These are phyloP conservation scores for Trichophyton simii DNA, from an alignment of 2,329 filamentous ascomycete genomes.

Conservation along the genomic window DNA sequence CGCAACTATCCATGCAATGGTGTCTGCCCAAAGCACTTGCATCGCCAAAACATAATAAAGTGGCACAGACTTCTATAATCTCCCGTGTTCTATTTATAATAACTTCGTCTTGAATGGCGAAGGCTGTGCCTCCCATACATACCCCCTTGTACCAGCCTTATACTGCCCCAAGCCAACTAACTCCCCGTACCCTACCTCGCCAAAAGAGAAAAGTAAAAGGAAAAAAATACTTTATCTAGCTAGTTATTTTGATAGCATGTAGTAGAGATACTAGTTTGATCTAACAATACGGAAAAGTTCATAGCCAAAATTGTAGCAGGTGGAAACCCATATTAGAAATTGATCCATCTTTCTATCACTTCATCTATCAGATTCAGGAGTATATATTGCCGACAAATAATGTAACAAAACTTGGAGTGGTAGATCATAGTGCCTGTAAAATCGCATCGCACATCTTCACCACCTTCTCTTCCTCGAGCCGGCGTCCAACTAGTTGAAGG, in stretches of 20 bases:
- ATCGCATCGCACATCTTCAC: slow-evolving; percentile 29
- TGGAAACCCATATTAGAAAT: neutral
- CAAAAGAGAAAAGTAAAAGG: neutral
- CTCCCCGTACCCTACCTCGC: neutral
- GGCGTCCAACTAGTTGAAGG: slow-evolving; percentile 20
- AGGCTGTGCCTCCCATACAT: neutral
- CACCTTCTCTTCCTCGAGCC: slow-evolving; percentile 24
- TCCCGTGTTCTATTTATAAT: neutral
- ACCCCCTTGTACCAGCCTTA: neutral
- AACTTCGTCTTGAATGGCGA: neutral
- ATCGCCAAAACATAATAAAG: neutral
- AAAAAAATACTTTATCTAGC: neutral
- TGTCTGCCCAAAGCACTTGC: neutral
- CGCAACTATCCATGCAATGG: neutral
- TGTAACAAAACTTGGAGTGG: neutral
- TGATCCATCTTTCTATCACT: neutral
- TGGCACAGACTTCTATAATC: neutral
- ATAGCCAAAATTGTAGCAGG: neutral
- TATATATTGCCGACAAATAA: neutral
- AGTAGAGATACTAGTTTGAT: neutral
- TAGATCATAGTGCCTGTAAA: slow-evolving; percentile 16
- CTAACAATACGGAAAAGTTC: neutral
- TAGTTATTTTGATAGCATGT: neutral
- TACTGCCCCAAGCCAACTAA: neutral
- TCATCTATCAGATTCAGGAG: neutral